Evolutionary conservation across 208 protist genomes (phyloP).

Genomic region (Crithidia sp.): DNA sequence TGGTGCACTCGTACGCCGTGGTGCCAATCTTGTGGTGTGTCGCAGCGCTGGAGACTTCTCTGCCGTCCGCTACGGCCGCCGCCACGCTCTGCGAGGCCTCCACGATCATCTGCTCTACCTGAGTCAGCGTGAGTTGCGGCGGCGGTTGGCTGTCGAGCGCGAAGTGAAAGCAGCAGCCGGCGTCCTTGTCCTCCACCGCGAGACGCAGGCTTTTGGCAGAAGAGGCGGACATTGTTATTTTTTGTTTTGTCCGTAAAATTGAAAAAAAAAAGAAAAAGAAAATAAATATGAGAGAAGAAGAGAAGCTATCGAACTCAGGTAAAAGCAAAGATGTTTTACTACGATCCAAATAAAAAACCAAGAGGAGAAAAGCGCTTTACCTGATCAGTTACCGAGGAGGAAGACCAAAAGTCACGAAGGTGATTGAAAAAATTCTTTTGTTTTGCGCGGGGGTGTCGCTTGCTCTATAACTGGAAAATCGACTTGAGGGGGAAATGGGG

Average conservation of each 20-base stretch:
- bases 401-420: too few relatives aligned
- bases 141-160: neutral
- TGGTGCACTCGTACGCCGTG: neutral
- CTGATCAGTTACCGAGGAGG: too few relatives aligned
- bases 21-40: neutral
- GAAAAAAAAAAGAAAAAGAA: neutral
- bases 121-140: neutral
- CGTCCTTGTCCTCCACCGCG: slow-evolving; percentile 1
- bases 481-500: too few relatives aligned
- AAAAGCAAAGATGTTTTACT: too few relatives aligned
- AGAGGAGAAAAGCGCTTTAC: too few relatives aligned
- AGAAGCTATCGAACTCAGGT: too few relatives aligned
- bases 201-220: neutral
- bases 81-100: neutral
- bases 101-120: slow-evolving; percentile 9
- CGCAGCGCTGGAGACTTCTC: neutral
- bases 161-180: neutral
- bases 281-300: too few relatives aligned
- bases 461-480: too few relatives aligned
- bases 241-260: neutral
- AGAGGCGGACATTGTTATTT: neutral
- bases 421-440: too few relatives aligned
- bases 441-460: too few relatives aligned
- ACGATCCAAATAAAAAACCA: too few relatives aligned
- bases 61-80: too few relatives aligned